Conservation (phyloP, 2,329 filamentous ascomycete genomes). For the Fonsecaea nubica region DNA sequence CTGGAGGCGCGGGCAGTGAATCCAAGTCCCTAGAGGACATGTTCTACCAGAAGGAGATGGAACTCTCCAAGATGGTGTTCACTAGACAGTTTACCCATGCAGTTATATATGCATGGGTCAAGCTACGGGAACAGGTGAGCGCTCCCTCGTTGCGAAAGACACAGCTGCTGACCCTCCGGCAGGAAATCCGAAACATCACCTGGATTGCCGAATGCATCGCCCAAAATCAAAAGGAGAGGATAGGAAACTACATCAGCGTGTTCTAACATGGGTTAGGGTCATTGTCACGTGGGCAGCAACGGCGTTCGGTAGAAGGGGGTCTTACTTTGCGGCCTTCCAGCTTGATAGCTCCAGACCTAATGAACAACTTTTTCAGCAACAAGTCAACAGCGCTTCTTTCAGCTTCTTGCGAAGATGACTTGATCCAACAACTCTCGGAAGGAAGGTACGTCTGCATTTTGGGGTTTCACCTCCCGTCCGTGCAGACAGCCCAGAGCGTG, state of each 20-base stretch:
- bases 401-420: neutral
- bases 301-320: constrained; percentile 33
- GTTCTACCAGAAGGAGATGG: constrained; percentile 99
- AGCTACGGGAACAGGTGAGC: constrained; percentile 91
- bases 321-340: constrained; percentile 8
- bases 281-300: constrained; percentile 24
- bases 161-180: constrained; percentile 40
- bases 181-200: constrained; percentile 99
- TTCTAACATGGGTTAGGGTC: constrained; percentile 64
- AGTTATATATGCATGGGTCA: constrained; percentile 97
- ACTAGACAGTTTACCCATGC: constrained; percentile 94
- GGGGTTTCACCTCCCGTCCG: neutral
- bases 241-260: constrained; percentile 98
- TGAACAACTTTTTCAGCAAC: constrained; percentile 17
- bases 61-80: constrained; percentile 92
- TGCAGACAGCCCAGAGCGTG: neutral
- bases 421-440: neutral
- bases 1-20: constrained; percentile 77
- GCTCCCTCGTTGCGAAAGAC: neutral
- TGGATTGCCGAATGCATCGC: constrained; percentile 99
- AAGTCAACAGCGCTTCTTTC: neutral
- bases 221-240: constrained; percentile 98
- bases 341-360: constrained; percentile 21
- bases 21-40: constrained; percentile 93
- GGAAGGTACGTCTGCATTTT: neutral